Conservation (phyloP, 495 filamentous ascomycete genomes). For the Hapsidospora chrysogenum region DNA sequence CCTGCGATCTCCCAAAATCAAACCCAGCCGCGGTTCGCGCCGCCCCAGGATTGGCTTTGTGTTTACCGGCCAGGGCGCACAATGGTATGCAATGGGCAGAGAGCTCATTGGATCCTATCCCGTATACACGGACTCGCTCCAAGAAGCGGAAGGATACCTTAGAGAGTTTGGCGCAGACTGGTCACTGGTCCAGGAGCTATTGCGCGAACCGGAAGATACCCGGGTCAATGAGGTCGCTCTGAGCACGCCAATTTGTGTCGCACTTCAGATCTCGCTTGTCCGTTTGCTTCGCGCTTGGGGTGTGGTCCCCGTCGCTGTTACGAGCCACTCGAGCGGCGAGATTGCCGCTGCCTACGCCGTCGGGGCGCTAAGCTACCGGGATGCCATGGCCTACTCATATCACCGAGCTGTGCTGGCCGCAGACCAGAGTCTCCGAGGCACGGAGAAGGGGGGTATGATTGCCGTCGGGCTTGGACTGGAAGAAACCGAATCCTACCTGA, state of each 20-base stretch:
- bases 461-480: conserved; percentile 19
- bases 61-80: conserved; percentile 30
- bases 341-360: conserved; percentile 36
- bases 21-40: too few relatives aligned
- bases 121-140: conserved; percentile 7
- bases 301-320: conserved; percentile 29
- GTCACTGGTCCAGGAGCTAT: conserved; percentile 14
- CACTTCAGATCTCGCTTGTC: conserved; percentile 35
- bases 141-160: conserved; percentile 19
- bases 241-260: conserved; percentile 30
- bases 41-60: conserved; percentile 13
- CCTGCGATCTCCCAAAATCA: too few relatives aligned
- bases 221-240: conserved; percentile 13
- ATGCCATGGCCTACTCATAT: conserved; percentile 27
- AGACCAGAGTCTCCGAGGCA: conserved; percentile 4
- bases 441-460: conserved; percentile 20
- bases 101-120: conserved; percentile 24
- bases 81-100: conserved; percentile 38
- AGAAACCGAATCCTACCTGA: conserved; percentile 10
- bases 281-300: conserved; percentile 34
- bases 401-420: conserved; percentile 10
- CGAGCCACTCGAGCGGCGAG: conserved; percentile 51
- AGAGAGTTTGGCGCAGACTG: conserved; percentile 14
- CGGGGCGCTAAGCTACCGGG: conserved; percentile 21
- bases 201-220: conserved; percentile 8